Percentiles rank a stretch among this genome's conserved stretches.
phyloP scores from a whole-genome alignment of 768 basidiomycete genomes.

The Suillus subalutaceus region DNA sequence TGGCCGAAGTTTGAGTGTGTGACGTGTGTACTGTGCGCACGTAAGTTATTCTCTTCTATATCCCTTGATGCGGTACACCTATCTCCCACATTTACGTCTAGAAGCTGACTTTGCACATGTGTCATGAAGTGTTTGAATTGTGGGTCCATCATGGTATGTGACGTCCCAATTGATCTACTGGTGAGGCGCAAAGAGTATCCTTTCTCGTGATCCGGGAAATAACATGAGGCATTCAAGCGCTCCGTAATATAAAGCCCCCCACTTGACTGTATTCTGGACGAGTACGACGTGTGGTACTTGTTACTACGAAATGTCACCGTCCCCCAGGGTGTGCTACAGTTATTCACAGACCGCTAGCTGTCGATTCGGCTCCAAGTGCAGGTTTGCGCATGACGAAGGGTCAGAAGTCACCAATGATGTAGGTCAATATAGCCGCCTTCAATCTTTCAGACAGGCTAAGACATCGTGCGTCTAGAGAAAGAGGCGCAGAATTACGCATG shows the following conservation, averaged over 20 bases:
- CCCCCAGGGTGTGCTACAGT: not conserved
- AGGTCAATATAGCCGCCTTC: not conserved
- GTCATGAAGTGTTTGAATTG: not conserved
- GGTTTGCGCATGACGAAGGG: not conserved
- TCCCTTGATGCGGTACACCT: not conserved
- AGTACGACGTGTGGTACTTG: not conserved
- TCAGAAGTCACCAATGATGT: not conserved
- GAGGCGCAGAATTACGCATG: not conserved
- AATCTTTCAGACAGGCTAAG: not conserved
- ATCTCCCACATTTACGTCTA: not conserved
- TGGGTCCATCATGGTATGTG: not conserved
- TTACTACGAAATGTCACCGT: not conserved
- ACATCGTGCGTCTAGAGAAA: not conserved
- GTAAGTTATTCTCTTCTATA: not conserved
- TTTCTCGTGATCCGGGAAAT: not conserved
- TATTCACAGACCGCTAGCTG: conserved; percentile 5
- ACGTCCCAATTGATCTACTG: not conserved
- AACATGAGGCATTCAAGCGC: not conserved
- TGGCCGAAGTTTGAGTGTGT: not conserved
- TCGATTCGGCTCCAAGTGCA: conserved; percentile 8
- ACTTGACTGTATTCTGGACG: not conserved
- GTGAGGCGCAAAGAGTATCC: not conserved
- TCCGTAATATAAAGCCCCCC: not conserved
- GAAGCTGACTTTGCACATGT: not conserved
- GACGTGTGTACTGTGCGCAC: not conserved